phyloP scores from a whole-genome alignment of 1,139 yeast species.

The Blastobotrys illinoisensis region DNA sequence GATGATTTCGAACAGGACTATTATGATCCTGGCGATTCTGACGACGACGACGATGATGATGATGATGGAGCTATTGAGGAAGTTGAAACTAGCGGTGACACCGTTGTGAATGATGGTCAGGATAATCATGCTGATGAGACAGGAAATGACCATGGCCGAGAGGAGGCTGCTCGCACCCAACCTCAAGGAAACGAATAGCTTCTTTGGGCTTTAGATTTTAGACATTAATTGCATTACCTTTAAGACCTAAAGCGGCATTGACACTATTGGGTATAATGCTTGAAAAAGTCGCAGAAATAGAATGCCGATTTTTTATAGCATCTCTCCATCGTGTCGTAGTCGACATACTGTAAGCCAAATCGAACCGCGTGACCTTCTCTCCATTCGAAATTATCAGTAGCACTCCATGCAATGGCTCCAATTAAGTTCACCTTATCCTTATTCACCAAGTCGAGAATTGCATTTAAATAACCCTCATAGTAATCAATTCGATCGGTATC shows the following conservation, averaged over 20 bases:
- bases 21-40: slow-evolving; percentile 4
- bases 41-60: slow-evolving; percentile 6
- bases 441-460: slow-evolving; percentile 28
- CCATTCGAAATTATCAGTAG: slow-evolving; percentile 38
- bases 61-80: slow-evolving; percentile 7
- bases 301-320: slow-evolving; percentile 37
- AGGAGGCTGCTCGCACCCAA: not conserved
- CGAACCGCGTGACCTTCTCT: slow-evolving; percentile 31
- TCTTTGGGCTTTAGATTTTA: no score
- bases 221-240: not conserved
- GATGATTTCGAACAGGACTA: slow-evolving; percentile 1
- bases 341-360: slow-evolving; percentile 37
- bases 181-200: not conserved
- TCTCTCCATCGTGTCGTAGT: slow-evolving; percentile 34
- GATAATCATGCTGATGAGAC: not conserved
- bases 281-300: slow-evolving; percentile 23
- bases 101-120: not conserved
- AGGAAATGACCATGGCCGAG: not conserved
- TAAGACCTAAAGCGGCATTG: not conserved
- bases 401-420: slow-evolving; percentile 38
- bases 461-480: slow-evolving; percentile 31
- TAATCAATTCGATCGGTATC: slow-evolving; percentile 34
- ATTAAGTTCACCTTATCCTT: slow-evolving; percentile 32
- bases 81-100: not conserved
- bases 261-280: slow-evolving; percentile 9